A percentile compares a stretch with the other conserved stretches of the same genome.
phyloP scores from a whole-genome alignment of 1,284 basidiomycete species.

The Puccinia brachypodii region DNA sequence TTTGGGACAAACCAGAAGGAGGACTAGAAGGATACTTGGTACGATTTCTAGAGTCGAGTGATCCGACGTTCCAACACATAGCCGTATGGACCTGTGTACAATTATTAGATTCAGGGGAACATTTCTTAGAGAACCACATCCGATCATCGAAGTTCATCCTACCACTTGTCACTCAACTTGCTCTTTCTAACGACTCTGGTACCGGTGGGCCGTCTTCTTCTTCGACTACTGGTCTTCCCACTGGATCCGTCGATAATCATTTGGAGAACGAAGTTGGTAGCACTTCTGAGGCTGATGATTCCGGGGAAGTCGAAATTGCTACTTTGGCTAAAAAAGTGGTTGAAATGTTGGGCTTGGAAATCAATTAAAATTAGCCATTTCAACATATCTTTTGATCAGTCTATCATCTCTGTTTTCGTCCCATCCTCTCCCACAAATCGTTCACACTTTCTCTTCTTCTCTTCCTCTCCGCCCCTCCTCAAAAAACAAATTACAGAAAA shows the following conservation, averaged over 20 bases:
- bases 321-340: conserved; percentile 77
- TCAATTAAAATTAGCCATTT: background rate
- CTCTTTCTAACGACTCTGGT: conserved; percentile 70
- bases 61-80: conserved; percentile 99
- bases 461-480: too few relatives aligned
- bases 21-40: conserved; percentile 94
- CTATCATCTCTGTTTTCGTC: conserved; percentile 25
- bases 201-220: conserved; percentile 69
- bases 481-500: too few relatives aligned
- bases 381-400: background rate
- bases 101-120: conserved; percentile 62
- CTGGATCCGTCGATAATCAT: too few relatives aligned
- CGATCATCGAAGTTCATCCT: conserved; percentile 76
- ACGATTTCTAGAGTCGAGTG: conserved; percentile 87
- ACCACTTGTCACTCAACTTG: conserved; percentile 78
- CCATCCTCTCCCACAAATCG: too few relatives aligned
- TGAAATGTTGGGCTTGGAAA: conserved; percentile 20
- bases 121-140: conserved; percentile 84
- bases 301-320: conserved; percentile 83
- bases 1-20: conserved; percentile 96
- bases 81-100: conserved; percentile 72
- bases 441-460: too few relatives aligned
- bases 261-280: conserved; percentile 69
- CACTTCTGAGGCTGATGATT: conserved; percentile 55
- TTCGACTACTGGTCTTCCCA: conserved; percentile 69